Evolutionary conservation across 345 rosid species (phyloP).

Genomic region (Laguncularia racemosa): DNA sequence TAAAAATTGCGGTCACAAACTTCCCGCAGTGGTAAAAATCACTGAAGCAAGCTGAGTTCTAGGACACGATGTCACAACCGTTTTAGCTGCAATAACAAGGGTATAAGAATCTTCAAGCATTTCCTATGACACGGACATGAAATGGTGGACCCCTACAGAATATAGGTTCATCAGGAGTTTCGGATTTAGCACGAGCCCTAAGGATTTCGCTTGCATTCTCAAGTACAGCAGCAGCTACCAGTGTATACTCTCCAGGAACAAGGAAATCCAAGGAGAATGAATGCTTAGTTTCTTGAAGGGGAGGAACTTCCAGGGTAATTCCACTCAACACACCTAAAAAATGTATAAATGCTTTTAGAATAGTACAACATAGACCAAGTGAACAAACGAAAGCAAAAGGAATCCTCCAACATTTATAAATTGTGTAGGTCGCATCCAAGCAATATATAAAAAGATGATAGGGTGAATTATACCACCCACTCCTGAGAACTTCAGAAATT

Average conservation of each 20-base stretch:
- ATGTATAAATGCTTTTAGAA: neutral
- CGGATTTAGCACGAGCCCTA: slow-evolving; percentile 71
- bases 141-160: slow-evolving; percentile 95
- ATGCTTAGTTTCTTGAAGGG: slow-evolving; percentile 67
- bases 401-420: too few relatives aligned
- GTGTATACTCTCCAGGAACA: slow-evolving; percentile 88
- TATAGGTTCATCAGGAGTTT: slow-evolving; percentile 74
- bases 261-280: slow-evolving; percentile 78
- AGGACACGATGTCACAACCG: too few relatives aligned
- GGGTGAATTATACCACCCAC: too few relatives aligned
- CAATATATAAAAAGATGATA: too few relatives aligned
- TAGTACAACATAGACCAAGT: neutral
- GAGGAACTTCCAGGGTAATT: slow-evolving; percentile 67
- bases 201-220: slow-evolving; percentile 80
- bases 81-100: too few relatives aligned
- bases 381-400: too few relatives aligned
- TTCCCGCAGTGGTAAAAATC: too few relatives aligned
- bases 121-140: slow-evolving; percentile 62
- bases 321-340: slow-evolving; percentile 65
- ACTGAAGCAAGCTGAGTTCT: too few relatives aligned
- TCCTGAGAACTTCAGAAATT: too few relatives aligned
- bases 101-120: slow-evolving; percentile 22
- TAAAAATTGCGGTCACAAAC: too few relatives aligned
- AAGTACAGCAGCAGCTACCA: slow-evolving; percentile 80
- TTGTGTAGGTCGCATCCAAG: too few relatives aligned